Evolutionary conservation across 2,329 filamentous ascomycete species (phyloP).

Genomic region (Claviceps purpurea): DNA sequence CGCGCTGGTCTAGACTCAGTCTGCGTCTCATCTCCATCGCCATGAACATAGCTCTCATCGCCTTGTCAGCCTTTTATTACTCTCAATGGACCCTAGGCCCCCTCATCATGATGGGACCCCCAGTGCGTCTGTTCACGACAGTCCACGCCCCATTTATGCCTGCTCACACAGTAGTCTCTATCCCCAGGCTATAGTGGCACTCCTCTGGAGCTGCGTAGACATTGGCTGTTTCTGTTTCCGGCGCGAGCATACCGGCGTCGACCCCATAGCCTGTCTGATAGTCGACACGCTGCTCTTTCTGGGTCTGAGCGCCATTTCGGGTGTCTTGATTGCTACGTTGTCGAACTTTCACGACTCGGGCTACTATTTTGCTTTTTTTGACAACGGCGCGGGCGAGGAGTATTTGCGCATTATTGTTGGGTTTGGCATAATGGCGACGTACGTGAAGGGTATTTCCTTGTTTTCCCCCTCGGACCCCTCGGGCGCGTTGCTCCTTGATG

Average conservation of each 20-base stretch:
- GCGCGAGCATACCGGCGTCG: not conserved
- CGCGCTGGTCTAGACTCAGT: not conserved
- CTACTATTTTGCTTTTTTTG: too few species aligned
- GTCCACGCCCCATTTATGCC: too few species aligned
- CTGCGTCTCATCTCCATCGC: not conserved
- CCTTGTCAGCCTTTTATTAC: not conserved
- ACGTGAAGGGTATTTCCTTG: too few species aligned
- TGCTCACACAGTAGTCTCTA: too few species aligned
- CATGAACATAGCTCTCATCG: not conserved
- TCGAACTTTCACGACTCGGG: too few species aligned
- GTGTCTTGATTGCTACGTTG: too few species aligned
- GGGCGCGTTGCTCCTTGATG: too few species aligned
- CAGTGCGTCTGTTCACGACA: not conserved
- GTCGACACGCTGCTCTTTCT: not conserved
- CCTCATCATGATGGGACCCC: not conserved
- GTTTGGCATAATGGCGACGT: too few species aligned
- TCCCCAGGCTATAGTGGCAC: not conserved
- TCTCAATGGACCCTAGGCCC: not conserved
- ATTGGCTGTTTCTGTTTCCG: not conserved
- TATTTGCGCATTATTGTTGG: too few species aligned
- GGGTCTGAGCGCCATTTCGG: not conserved
- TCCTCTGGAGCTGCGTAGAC: not conserved
- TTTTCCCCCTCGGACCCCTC: too few species aligned
- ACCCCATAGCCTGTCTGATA: not conserved
- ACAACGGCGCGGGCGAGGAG: too few species aligned